phyloP scores from a whole-genome alignment of 495 filamentous ascomycete species.

The Chaetomium fimeti region DNA sequence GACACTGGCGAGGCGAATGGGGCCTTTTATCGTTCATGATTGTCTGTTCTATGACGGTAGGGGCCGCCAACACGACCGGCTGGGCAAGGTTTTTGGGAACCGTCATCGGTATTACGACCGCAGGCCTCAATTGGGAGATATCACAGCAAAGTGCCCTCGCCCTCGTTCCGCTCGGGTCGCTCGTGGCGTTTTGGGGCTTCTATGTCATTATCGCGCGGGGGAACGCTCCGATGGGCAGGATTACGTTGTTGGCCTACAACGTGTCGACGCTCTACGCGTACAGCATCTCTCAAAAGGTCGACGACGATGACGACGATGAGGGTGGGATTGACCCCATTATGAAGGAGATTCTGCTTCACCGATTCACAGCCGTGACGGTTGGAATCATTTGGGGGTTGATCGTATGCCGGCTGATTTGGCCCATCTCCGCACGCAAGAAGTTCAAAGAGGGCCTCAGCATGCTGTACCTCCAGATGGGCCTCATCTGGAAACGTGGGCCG shows the following conservation, averaged over 20 bases:
- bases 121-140: constrained; percentile 72
- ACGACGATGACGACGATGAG: constrained; percentile 78
- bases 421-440: constrained; percentile 81
- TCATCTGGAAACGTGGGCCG: constrained; percentile 96
- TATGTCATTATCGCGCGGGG: constrained; percentile 83
- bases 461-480: constrained; percentile 88
- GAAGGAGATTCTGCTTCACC: constrained; percentile 82
- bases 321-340: constrained; percentile 84
- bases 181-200: constrained; percentile 77
- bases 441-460: constrained; percentile 82
- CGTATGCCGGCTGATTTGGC: constrained; percentile 87
- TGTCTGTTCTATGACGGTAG: constrained; percentile 96
- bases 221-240: constrained; percentile 87
- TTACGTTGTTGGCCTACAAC: constrained; percentile 93
- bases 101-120: constrained; percentile 71
- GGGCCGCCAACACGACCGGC: constrained; percentile 89
- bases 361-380: constrained; percentile 80
- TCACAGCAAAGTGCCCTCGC: constrained; percentile 68
- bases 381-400: constrained; percentile 92
- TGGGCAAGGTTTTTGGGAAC: constrained; percentile 86
- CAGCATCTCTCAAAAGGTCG: constrained; percentile 73
- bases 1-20: constrained; percentile 94
- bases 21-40: constrained; percentile 96
- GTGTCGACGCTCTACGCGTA: constrained; percentile 95
- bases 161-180: constrained; percentile 74